Evolutionary conservation across 2,329 filamentous ascomycete genomes (phyloP).

Genomic region (Diaporthe ampelina): DNA sequence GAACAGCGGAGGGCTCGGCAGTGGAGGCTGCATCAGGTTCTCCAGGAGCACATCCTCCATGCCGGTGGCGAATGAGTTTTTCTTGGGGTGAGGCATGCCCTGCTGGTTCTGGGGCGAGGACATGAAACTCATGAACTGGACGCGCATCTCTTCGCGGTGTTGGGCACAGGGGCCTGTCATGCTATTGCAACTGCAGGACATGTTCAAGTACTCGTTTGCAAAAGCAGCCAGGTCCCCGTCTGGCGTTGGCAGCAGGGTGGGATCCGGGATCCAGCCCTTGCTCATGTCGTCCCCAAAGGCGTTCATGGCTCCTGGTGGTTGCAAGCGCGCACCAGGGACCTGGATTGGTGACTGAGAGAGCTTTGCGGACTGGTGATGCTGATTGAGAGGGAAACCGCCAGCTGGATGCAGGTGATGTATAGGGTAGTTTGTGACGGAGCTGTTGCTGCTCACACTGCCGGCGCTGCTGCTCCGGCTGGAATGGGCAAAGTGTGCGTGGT

Average conservation of each 20-base stretch:
- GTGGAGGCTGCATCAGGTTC: slow-evolving; percentile 16
- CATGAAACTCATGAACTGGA: slow-evolving; percentile 32
- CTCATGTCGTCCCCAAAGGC: slow-evolving; percentile 21
- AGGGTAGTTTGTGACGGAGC: slow-evolving; percentile 18
- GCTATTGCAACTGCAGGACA: slow-evolving; percentile 30
- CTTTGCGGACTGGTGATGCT: slow-evolving; percentile 2
- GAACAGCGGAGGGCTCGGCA: slow-evolving; percentile 20
- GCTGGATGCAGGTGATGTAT: slow-evolving; percentile 10
- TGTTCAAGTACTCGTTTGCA: slow-evolving; percentile 21
- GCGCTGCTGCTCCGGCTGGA: slow-evolving; percentile 22
- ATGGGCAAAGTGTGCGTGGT: slow-evolving; percentile 7
- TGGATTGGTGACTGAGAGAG: slow-evolving; percentile 13
- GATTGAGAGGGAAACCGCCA: slow-evolving; percentile 2
- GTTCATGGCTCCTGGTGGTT: slow-evolving; percentile 15
- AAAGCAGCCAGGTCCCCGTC: slow-evolving; percentile 25
- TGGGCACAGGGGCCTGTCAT: slow-evolving; percentile 28
- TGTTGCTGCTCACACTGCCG: slow-evolving; percentile 29
- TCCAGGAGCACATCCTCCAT: slow-evolving; percentile 25
- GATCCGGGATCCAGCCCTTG: slow-evolving; percentile 20
- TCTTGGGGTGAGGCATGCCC: not conserved
- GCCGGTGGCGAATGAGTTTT: not conserved
- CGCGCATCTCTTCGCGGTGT: slow-evolving; percentile 26
- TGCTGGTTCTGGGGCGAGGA: slow-evolving; percentile 19
- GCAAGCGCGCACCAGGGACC: not conserved
- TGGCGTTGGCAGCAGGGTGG: slow-evolving; percentile 24